Conservation (phyloP, 106 monocot species). For the Amphibolis antarctica region DNA sequence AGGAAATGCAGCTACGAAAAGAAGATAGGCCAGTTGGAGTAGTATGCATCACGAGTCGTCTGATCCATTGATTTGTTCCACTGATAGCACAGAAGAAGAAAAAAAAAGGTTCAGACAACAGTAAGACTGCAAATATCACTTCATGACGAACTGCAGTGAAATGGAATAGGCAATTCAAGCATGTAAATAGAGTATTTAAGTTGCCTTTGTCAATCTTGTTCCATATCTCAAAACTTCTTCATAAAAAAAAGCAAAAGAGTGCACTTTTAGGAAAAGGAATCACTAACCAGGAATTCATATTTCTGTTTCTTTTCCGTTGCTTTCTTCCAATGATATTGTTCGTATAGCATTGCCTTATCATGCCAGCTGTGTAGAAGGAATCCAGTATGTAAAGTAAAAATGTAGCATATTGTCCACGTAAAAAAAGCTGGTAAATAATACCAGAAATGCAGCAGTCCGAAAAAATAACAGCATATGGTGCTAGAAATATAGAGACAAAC, state of each 20-base stretch:
- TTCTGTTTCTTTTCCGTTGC: conserved; percentile 52
- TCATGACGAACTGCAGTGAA: no score
- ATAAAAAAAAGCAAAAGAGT: not conserved
- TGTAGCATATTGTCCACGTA: not conserved
- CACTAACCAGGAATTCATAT: conserved; percentile 56
- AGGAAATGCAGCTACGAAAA: conserved; percentile 18
- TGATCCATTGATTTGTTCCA: conserved; percentile 67
- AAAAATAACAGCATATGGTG: no score
- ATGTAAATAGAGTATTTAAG: no score
- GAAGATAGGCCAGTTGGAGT: conserved; percentile 74
- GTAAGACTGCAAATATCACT: not conserved
- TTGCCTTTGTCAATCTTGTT: no score
- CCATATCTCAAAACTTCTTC: not conserved
- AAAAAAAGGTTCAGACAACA: not conserved
- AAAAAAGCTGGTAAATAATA: no score
- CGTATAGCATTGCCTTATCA: conserved; percentile 74
- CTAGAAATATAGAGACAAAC: no score
- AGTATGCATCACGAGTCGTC: conserved; percentile 50
- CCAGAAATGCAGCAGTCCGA: no score
- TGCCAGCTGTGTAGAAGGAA: conserved; percentile 42
- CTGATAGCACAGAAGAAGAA: conserved; percentile 19
- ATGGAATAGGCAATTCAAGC: no score
- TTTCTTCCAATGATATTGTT: conserved; percentile 89
- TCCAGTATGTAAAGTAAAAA: not conserved
- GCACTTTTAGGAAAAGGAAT: not conserved